A percentile compares a stretch with the other conserved stretches of the same genome.
Evolutionary conservation across 2,329 filamentous ascomycete genomes (phyloP).

Genomic region (Pyricularia pennisetigena): DNA sequence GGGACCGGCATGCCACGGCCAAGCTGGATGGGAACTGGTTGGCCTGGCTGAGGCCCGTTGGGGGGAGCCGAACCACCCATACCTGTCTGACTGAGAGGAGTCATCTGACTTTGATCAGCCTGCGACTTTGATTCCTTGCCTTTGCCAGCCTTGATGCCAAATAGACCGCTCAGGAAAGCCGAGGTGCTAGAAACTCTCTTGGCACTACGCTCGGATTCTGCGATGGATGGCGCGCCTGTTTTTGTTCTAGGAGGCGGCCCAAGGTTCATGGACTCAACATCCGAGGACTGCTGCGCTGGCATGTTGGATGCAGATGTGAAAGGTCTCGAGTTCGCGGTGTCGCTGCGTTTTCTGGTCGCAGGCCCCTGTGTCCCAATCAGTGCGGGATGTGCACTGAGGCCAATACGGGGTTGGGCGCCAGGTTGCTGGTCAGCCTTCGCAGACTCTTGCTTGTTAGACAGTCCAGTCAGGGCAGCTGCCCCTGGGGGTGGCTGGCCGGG

Average conservation of each 20-base stretch:
- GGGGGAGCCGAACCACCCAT: neutral
- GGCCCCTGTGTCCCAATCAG: neutral
- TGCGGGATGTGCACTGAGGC: neutral
- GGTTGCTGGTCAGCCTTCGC: neutral
- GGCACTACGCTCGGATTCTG: slow-evolving; percentile 5
- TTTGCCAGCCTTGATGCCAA: slow-evolving; percentile 4
- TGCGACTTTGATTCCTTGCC: slow-evolving; percentile 2
- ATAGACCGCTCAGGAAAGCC: slow-evolving; percentile 5
- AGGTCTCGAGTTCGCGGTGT: neutral
- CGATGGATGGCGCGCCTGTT: slow-evolving; percentile 1
- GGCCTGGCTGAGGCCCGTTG: neutral
- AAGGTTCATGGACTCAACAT: neutral
- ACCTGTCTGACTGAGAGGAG: slow-evolving; percentile 1
- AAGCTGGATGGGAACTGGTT: neutral
- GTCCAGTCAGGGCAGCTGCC: neutral
- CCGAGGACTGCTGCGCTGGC: neutral
- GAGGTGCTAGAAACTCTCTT: neutral
- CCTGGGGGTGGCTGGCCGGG: neutral
- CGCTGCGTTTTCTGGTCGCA: neutral
- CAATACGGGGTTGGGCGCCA: neutral
- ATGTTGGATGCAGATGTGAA: slow-evolving; percentile 2
- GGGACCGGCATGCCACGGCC: neutral
- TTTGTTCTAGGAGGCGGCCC: slow-evolving; percentile 1
- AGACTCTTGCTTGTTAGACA: neutral
- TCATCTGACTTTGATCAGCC: neutral